phyloP scores from a whole-genome alignment of 495 filamentous ascomycete species.

The Tuber umbilicatum region DNA sequence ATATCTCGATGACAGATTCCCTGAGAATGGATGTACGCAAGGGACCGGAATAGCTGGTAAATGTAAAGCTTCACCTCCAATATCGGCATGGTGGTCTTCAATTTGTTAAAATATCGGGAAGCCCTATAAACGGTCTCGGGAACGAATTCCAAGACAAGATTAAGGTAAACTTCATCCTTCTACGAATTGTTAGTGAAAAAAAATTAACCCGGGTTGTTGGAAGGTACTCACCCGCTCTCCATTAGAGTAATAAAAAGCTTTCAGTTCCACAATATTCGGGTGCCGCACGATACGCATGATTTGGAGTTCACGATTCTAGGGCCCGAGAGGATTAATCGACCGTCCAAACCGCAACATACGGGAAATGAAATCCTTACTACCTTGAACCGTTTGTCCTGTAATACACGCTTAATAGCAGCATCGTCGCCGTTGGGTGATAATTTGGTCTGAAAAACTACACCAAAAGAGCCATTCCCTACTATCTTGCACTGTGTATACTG shows the following conservation, averaged over 20 bases:
- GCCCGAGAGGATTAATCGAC: slow-evolving; percentile 41
- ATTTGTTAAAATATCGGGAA: slow-evolving; percentile 98
- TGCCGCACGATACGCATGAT: slow-evolving; percentile 99
- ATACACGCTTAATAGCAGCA: slow-evolving; percentile 95
- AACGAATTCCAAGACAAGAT: slow-evolving; percentile 95
- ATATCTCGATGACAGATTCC: slow-evolving; percentile 99
- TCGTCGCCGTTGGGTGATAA: slow-evolving; percentile 94
- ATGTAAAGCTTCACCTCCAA: slow-evolving; percentile 99
- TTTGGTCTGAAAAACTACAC: slow-evolving; percentile 98
- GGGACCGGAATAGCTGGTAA: slow-evolving; percentile 96
- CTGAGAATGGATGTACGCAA: slow-evolving; percentile 98
- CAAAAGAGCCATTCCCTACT: slow-evolving; percentile 98
- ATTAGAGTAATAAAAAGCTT: slow-evolving; percentile 99
- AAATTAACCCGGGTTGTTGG: slow-evolving; percentile 9
- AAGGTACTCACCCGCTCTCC: slow-evolving; percentile 76
- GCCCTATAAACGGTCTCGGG: slow-evolving; percentile 97
- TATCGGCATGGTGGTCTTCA: slow-evolving; percentile 99
- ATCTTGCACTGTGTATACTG: slow-evolving; percentile 99
- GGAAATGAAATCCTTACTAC: slow-evolving; percentile 53
- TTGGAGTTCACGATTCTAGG: slow-evolving; percentile 92
- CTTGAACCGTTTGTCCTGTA: slow-evolving; percentile 99
- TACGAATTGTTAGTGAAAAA: slow-evolving; percentile 42
- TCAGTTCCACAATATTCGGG: slow-evolving; percentile 96
- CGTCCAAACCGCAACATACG: slow-evolving; percentile 14
- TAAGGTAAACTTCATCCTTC: slow-evolving; percentile 99